phyloP scores from a whole-genome alignment of 2,329 filamentous ascomycete genomes.

The Byssoonygena ceratinophila region DNA sequence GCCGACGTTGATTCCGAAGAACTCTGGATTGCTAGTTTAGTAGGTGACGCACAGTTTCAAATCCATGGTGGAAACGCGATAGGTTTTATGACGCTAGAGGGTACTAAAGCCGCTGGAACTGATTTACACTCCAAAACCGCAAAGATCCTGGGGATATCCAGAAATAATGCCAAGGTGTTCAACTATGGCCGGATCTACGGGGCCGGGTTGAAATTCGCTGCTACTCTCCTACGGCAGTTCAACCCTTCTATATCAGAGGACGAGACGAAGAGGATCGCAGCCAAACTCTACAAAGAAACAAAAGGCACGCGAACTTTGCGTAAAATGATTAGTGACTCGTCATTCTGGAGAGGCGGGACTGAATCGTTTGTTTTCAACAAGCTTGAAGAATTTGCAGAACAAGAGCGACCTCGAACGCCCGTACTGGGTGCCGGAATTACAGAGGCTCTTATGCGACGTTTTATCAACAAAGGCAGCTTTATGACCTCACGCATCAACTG shows the following conservation, averaged over 20 bases:
- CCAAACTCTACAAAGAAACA: conserved; percentile 73
- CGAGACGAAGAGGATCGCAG: conserved; percentile 64
- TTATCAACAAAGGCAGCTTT: conserved; percentile 79
- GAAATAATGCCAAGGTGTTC: conserved; percentile 94
- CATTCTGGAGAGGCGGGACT: conserved; percentile 92
- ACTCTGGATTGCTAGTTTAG: conserved; percentile 91
- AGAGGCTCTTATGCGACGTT: conserved; percentile 80
- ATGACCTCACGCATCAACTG: conserved; percentile 96
- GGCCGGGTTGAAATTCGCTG: conserved; percentile 88
- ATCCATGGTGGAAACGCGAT: conserved; percentile 94
- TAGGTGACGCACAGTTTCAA: conserved; percentile 90
- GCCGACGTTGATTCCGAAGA: conserved; percentile 97
- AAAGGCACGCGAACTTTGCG: conserved; percentile 79
- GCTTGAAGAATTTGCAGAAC: conserved; percentile 93
- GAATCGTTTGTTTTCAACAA: conserved; percentile 98
- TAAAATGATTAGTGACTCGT: conserved; percentile 57
- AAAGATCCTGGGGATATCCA: conserved; percentile 78
- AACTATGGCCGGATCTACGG: conserved; percentile 98
- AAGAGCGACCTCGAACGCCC: conserved; percentile 79
- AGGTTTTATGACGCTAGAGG: conserved; percentile 97
- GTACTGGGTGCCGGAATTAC: conserved; percentile 93
- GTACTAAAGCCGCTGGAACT: conserved; percentile 84
- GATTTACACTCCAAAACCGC: conserved; percentile 93
- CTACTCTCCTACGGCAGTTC: conserved; percentile 82
- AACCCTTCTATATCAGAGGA: conserved; percentile 72